These are phyloP conservation scores for Magnolia changhungtana DNA, from an alignment of 164 flowering plant species.

Conservation along the genomic window DNA sequence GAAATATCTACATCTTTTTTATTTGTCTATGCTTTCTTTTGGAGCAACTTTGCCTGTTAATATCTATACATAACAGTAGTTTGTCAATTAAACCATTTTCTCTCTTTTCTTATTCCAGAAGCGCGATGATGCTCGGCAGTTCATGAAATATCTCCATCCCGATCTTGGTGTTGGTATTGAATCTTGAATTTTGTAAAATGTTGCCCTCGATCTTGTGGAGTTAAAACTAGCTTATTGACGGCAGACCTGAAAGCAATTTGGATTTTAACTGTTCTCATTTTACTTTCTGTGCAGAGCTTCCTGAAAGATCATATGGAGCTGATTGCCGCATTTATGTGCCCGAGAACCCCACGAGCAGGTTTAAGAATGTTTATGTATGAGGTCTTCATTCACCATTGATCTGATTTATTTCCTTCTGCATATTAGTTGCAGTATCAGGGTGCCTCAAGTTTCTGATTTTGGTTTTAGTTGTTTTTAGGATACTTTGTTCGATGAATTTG, in stretches of 20 bases:
- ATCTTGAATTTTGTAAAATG: conserved; percentile 1
- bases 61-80: neutral
- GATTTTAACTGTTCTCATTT: neutral
- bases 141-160: conserved; percentile 96
- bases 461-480: conserved; percentile 47
- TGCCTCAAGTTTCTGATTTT: conserved; percentile 17
- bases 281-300: conserved; percentile 64
- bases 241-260: neutral
- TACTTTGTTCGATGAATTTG: conserved; percentile 96
- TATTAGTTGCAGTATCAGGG: neutral
- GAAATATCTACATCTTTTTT: neutral
- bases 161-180: conserved; percentile 92
- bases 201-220: neutral
- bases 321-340: conserved; percentile 92
- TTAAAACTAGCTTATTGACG: neutral
- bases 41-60: neutral
- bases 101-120: conserved; percentile 41
- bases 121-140: conserved; percentile 97
- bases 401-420: conserved; percentile 8
- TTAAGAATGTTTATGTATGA: conserved; percentile 99
- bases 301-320: conserved; percentile 94
- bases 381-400: conserved; percentile 46
- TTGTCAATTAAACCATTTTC: neutral
- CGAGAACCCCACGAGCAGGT: conserved; percentile 93
- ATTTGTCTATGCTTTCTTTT: neutral